Evolutionary conservation across 176 grass and related monocot genomes (phyloP), one percentile per base, ranked within the genome.

Genomic region (Oryza longistaminata): DNA sequence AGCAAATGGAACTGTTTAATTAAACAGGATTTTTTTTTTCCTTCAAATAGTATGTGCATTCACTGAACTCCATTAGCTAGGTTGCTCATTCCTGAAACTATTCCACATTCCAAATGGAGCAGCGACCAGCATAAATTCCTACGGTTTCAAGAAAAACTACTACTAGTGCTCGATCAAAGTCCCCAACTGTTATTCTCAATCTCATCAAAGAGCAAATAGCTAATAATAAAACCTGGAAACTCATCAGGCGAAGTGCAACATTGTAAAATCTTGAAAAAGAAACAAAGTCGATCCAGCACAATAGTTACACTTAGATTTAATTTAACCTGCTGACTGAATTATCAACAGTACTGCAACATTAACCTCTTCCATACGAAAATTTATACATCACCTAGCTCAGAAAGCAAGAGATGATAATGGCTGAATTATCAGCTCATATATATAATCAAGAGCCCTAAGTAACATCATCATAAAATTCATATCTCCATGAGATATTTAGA

Each of bases 391-490:
- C 17, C 52, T 55, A 58, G 53, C 53, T 58, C n/a, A n/a, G 53
- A n/a, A 21, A 21, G 52, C 6, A 58, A 21, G 19, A 58, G 17
- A 58, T 58, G 53, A 58, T 58, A 58, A 58, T 58, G 53, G 53
- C 19, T 58, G 53, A 58, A 58, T 58, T 58, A 58, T n/a, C 53
- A 58, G 53, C 17, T 58, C 53, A 58, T 58, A 58, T 58, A 58
- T 58, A 58, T 58, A 68, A 62, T 78, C 17, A 42, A 48, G 17
- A 72, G 24, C 26, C 25, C 27, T 68, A 66, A 62, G 24, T 11
- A 53, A 64, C 33, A 82, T 78, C 68, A 76, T 44, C 42, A 82
- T 27, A 68, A 3, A 46, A 65, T 13, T 40, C 24, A 43, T 50
- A 82, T 21, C 66, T 19, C 55, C 52, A 5, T 31, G 14, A 43